phyloP scores from a whole-genome alignment of 352 stramenopile species.

The Discostella stelligera region DNA sequence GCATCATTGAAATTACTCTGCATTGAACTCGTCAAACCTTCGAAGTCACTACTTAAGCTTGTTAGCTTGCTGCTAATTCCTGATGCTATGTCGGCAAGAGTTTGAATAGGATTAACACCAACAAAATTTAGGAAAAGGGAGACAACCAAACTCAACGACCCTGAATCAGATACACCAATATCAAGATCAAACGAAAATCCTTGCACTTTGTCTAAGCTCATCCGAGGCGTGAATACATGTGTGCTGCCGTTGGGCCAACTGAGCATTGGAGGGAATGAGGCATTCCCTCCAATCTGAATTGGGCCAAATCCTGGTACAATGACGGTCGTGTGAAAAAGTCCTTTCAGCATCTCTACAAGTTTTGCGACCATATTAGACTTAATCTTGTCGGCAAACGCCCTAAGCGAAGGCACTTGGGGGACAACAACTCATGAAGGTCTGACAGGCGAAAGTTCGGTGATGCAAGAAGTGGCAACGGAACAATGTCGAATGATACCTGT shows the following conservation, averaged over 20 bases:
- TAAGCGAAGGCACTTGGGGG: conserved; percentile 30
- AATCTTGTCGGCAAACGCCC: conserved; percentile 14
- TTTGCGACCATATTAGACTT: conserved; percentile 32
- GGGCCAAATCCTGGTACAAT: conserved; percentile 1
- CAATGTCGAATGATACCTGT: conserved; percentile 20
- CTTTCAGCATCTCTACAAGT: conserved; percentile 18
- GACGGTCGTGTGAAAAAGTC: conserved; percentile 31
- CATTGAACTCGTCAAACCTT: conserved; percentile 20
- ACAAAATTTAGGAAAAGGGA: conserved; percentile 16
- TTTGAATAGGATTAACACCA: conserved; percentile 25
- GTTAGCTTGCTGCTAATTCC: conserved; percentile 6
- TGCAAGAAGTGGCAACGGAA: conserved; percentile 19
- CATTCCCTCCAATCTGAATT: conserved; percentile 13
- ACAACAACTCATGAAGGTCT: conserved; percentile 16
- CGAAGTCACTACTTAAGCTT: conserved; percentile 9
- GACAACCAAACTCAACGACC: conserved; percentile 3
- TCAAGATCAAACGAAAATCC: conserved; percentile 33
- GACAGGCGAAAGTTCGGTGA: conserved; percentile 10
- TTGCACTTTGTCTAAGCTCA: conserved; percentile 33
- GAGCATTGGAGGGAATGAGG: conserved; percentile 8
- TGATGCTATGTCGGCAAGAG: conserved; percentile 18
- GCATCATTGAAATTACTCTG: conserved; percentile 18
- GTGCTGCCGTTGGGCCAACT: conserved; percentile 12
- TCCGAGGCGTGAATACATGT: conserved; percentile 23
- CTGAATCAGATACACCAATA: conserved; percentile 13